Conservation (phyloP, 1,284 basidiomycete species). For the Chiua sp. region DNA sequence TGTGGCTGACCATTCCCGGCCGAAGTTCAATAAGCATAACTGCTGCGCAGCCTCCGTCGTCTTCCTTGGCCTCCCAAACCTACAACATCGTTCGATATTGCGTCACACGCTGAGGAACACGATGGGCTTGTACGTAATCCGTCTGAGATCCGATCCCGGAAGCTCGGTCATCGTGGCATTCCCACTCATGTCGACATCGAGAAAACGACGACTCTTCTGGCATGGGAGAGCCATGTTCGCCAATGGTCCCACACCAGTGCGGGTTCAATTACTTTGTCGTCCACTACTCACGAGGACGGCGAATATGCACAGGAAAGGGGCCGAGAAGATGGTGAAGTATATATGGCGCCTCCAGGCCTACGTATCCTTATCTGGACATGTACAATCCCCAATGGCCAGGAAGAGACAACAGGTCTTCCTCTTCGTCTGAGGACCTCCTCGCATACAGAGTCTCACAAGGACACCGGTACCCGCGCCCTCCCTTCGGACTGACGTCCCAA, state of each 20-base stretch:
- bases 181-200: conserved; percentile 9
- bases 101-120: conserved; percentile 9
- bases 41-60: conserved; percentile 79
- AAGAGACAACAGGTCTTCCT: conserved; percentile 2
- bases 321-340: conserved; percentile 12
- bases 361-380: conserved; percentile 39
- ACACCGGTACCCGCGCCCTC: background rate
- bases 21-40: no score
- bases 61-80: no score
- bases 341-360: conserved; percentile 28
- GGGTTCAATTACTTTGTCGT: conserved; percentile 7
- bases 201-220: background rate
- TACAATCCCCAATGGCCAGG: conserved; percentile 29
- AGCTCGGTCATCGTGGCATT: conserved; percentile 23
- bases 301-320: conserved; percentile 21
- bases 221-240: conserved; percentile 19
- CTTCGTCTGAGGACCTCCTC: conserved; percentile 8
- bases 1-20: no score
- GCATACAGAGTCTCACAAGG: conserved; percentile 4
- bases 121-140: conserved; percentile 11
- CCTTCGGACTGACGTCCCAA: conserved; percentile 1
- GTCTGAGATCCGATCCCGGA: conserved; percentile 28
- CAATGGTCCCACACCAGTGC: conserved; percentile 10
- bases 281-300: conserved; percentile 8
- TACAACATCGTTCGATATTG: conserved; percentile 9